These are phyloP conservation scores for Lachancea sp. DNA, from an alignment of 805 yeast species.

Conservation along the genomic window DNA sequence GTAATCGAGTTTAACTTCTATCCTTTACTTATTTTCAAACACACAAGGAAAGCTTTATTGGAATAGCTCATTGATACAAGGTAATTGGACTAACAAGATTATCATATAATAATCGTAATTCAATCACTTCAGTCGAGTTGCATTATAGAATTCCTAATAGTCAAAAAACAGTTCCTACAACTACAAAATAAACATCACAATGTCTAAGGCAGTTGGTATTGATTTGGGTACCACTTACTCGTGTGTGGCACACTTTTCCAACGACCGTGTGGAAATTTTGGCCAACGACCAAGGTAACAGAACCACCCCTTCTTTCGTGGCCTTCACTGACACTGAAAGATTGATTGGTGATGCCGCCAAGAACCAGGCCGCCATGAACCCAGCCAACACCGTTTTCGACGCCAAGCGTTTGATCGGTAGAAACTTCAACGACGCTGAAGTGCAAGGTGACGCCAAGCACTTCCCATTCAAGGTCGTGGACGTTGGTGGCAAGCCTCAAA, in stretches of 20 bases:
- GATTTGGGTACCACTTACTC: slow-evolving; percentile 98
- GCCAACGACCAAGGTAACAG: slow-evolving; percentile 99
- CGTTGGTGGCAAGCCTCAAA: slow-evolving; percentile 78
- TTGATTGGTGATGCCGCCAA: slow-evolving; percentile 96
- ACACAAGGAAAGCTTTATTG: not conserved
- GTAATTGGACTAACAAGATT: not conserved
- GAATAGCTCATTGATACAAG: not conserved
- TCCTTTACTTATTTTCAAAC: not conserved
- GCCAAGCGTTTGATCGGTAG: slow-evolving; percentile 89
- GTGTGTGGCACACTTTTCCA: slow-evolving; percentile 85
- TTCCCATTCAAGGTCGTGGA: slow-evolving; percentile 80
- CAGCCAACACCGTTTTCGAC: slow-evolving; percentile 86
- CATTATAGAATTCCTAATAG: slow-evolving; percentile 1
- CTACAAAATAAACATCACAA: slow-evolving; percentile 3
- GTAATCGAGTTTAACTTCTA: not conserved
- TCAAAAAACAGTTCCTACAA: no score
- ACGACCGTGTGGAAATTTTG: slow-evolving; percentile 87
- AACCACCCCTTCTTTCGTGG: slow-evolving; percentile 95
- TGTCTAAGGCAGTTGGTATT: slow-evolving; percentile 53
- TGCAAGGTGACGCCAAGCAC: slow-evolving; percentile 58
- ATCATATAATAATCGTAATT: no score
- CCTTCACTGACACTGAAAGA: slow-evolving; percentile 92
- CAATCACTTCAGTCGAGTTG: not conserved
- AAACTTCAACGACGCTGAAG: slow-evolving; percentile 53
- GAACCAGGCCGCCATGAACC: slow-evolving; percentile 98